Evolutionary conservation across 2,329 filamentous ascomycete species (phyloP).

Genomic region (Aspergillus carbonarius): DNA sequence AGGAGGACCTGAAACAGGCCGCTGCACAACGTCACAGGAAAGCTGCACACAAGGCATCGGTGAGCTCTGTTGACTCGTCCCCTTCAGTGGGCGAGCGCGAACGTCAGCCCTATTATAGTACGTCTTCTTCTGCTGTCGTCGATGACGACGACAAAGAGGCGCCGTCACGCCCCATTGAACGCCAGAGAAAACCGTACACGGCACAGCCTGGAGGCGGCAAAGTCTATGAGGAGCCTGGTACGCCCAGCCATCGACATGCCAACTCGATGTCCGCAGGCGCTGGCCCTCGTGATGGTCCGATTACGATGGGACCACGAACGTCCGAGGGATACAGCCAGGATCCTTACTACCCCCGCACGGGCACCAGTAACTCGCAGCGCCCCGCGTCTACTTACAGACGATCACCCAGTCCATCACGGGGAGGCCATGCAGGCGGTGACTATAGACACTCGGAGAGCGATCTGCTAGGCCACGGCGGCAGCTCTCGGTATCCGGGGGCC

Average conservation of each 20-base stretch:
- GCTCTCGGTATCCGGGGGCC: constrained; percentile 19
- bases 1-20: constrained; percentile 37
- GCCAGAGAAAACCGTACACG: constrained; percentile 64
- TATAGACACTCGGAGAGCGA: constrained; percentile 41
- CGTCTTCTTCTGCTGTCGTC: constrained; percentile 36
- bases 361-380: constrained; percentile 17
- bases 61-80: constrained; percentile 18
- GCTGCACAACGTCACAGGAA: constrained; percentile 25
- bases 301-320: constrained; percentile 60
- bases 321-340: constrained; percentile 48
- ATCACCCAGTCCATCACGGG: constrained; percentile 35
- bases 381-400: constrained; percentile 16
- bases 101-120: constrained; percentile 41
- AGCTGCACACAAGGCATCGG: constrained; percentile 17
- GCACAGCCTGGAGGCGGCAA: constrained; percentile 61
- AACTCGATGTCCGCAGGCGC: constrained; percentile 31
- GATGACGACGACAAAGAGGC: constrained; percentile 43
- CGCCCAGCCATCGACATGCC: constrained; percentile 20
- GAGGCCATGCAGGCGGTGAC: constrained; percentile 22
- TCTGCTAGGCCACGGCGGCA: constrained; percentile 25
- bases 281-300: constrained; percentile 57
- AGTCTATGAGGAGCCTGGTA: constrained; percentile 46
- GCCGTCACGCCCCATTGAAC: constrained; percentile 57
- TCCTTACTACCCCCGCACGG: constrained; percentile 23
- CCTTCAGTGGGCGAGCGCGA: constrained; percentile 37